Conservation (phyloP, 805 yeast species). For the Candida quercuum region DNA sequence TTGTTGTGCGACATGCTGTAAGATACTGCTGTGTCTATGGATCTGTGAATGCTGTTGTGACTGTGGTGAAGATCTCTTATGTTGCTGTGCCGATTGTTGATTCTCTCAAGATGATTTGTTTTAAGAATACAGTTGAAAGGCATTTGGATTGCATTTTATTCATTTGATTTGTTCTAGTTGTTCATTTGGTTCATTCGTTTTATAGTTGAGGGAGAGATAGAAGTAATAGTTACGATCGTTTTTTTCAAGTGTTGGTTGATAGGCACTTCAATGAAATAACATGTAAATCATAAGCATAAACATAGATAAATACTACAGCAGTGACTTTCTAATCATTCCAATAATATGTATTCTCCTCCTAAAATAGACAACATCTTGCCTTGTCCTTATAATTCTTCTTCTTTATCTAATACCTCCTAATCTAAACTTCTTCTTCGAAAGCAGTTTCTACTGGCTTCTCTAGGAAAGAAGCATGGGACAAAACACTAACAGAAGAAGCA, state of each 20-base stretch:
- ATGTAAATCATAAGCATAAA: too few relatives aligned
- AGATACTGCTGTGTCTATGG: slow-evolving; percentile 27
- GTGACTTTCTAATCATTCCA: not conserved
- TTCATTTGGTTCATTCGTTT: too few relatives aligned
- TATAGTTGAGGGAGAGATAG: too few relatives aligned
- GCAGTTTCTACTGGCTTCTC: slow-evolving; percentile 96
- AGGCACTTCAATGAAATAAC: too few relatives aligned
- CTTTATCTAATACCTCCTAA: slow-evolving; percentile 3
- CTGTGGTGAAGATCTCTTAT: slow-evolving; percentile 2
- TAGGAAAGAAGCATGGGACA: slow-evolving; percentile 84
- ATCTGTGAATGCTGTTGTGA: slow-evolving; percentile 25
- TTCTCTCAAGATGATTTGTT: too few relatives aligned
- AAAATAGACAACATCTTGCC: not conserved
- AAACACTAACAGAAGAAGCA: slow-evolving; percentile 70
- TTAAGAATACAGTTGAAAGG: too few relatives aligned
- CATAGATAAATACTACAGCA: not conserved
- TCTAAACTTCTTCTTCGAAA: slow-evolving; percentile 64
- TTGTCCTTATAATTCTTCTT: not conserved
- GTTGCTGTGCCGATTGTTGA: not conserved
- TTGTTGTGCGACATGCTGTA: slow-evolving; percentile 26
- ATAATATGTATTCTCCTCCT: too few relatives aligned
- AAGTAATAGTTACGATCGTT: too few relatives aligned
- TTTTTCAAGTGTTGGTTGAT: too few relatives aligned
- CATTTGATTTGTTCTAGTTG: too few relatives aligned
- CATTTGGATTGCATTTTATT: too few relatives aligned